Evolutionary conservation across 768 basidiomycete genomes (phyloP).

Genomic region (Mycena amicta): DNA sequence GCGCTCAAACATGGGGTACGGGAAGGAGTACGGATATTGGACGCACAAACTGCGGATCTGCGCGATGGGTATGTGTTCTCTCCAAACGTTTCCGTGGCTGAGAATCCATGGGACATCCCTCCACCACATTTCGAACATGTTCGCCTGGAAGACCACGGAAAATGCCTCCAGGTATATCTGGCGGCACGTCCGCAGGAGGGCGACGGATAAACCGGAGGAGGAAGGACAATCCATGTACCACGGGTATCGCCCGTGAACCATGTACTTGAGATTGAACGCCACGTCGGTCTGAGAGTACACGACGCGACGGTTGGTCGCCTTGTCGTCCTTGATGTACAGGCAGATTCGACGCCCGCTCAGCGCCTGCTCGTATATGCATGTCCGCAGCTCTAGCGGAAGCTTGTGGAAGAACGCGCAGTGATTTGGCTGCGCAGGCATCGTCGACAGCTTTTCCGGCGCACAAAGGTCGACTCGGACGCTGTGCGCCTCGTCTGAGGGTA

Average conservation of each 20-base stretch:
- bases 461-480: too few species aligned
- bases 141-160: neutral
- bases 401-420: neutral
- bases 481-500: too few species aligned
- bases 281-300: neutral
- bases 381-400: neutral
- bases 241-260: too few species aligned
- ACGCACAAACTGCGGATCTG: too few species aligned
- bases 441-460: too few species aligned
- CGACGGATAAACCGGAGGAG: neutral
- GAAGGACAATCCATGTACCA: too few species aligned
- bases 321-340: neutral
- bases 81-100: too few species aligned
- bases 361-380: neutral
- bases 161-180: neutral
- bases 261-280: neutral
- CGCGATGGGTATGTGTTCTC: too few species aligned
- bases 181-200: neutral
- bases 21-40: too few species aligned
- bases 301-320: neutral
- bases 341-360: neutral
- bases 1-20: too few species aligned
- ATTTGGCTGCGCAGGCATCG: too few species aligned
- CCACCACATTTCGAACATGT: neutral
- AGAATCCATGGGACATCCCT: too few species aligned